Evolutionary conservation across 1,139 yeast species (phyloP), one percentile per base, ranked within the genome.

Genomic region (Kurtzmaniella natalensis): DNA sequence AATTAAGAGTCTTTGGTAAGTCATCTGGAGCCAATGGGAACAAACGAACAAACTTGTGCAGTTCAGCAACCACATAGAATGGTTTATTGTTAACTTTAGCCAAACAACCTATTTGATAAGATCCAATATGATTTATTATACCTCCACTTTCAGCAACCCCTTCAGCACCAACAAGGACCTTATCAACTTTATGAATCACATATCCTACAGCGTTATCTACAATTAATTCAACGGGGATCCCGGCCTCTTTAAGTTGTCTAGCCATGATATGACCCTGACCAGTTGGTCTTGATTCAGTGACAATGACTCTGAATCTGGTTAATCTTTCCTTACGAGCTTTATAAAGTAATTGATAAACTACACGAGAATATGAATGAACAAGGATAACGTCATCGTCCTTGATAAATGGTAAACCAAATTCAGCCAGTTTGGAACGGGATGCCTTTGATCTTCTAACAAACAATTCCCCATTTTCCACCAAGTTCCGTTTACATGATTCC

Each of bases 141-240:
- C 99, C 99, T 37, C 99, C 99, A 56, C 94, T 83, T 65, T 92
- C 99, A 3, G 96, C 95, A 4, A 92, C 98, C 43, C 99, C 99
- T 60, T 92, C 98, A 1, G 98, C 98, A 37, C 99, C 99, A 43
- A 92, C 94, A 44, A 94, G 75, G 7, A 94, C 84, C 60, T 92
- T 89, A 61, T 89, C 95, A 10, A 89, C 89, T 55, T 83, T 83
- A 56, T 87, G 94, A 42, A 94, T 81, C 21, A 88, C 89, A 47
- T 81, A 87, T 0, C 97, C 97, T 10, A 92, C 97, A 5, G 95
- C 95, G 39, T 88, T 80, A 55, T 94, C 99, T 15, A 88, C 94
- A 38, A 94, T 83, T 35, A 88, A 72, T 36, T 88, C 83, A 13
- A 85, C 94, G 0, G 97, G 97, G n/a, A 94, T 85, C 14, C 84